A percentile compares a stretch with the other conserved stretches of the same genome.
Evolutionary conservation across 768 basidiomycete species (phyloP).

Genomic region (Termitomyces heimii): DNA sequence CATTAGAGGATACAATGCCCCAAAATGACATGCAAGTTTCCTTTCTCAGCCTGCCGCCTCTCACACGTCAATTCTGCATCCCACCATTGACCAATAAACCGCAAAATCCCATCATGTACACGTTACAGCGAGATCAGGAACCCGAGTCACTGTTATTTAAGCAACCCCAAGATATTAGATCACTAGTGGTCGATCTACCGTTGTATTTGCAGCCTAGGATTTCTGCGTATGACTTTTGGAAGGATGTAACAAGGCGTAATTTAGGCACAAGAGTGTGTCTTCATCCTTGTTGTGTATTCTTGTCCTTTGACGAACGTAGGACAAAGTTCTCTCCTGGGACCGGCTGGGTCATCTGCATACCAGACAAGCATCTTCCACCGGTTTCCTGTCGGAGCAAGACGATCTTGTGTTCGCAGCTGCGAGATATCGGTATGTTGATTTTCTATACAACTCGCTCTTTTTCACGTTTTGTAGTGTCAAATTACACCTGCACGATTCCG

Average conservation of each 20-base stretch:
- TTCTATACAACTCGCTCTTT: neutral
- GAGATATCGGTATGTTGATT: constrained; percentile 48
- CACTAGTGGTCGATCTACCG: constrained; percentile 18
- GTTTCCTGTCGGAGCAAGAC: constrained; percentile 70
- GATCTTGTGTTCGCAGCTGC: constrained; percentile 44
- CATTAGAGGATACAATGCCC: constrained; percentile 4
- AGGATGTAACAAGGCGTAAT: constrained; percentile 16
- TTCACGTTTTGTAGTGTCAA: constrained; percentile 34
- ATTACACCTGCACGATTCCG: constrained; percentile 35
- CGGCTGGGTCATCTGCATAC: constrained; percentile 32
- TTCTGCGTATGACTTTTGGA: constrained; percentile 12
- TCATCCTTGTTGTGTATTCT: neutral
- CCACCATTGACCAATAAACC: constrained; percentile 64
- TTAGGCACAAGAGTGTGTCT: constrained; percentile 17
- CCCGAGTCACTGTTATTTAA: constrained; percentile 9
- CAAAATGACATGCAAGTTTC: constrained; percentile 23
- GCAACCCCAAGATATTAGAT: constrained; percentile 25
- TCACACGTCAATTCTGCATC: constrained; percentile 51
- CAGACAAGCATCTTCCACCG: constrained; percentile 28
- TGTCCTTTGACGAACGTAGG: constrained; percentile 25
- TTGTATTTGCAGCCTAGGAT: neutral
- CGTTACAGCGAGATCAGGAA: constrained; percentile 27
- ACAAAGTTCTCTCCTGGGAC: constrained; percentile 61
- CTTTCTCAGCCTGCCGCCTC: constrained; percentile 17
- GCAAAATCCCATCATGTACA: constrained; percentile 73